Percentiles rank a stretch among this genome's conserved stretches.
Conservation (phyloP, 1,139 yeast species). For the Geotrichum fermentans region DNA sequence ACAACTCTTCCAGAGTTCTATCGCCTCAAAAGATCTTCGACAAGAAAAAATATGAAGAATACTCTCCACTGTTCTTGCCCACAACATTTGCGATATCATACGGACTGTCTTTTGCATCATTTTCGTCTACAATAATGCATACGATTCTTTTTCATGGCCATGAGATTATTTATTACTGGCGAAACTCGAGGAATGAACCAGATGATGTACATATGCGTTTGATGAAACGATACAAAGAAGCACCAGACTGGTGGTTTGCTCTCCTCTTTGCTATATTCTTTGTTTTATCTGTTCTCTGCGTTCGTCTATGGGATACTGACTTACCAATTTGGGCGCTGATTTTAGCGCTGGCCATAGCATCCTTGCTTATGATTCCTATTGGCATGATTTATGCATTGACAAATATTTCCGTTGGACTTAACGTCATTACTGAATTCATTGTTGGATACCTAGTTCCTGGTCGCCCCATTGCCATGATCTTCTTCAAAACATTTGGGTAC, state of each 20-base stretch:
- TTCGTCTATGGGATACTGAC: conserved; percentile 43
- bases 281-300: conserved; percentile 47
- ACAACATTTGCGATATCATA: conserved; percentile 60
- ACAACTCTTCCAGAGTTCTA: conserved; percentile 46
- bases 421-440: conserved; percentile 57
- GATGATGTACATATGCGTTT: conserved; percentile 62
- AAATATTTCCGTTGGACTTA: conserved; percentile 51
- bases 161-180: conserved; percentile 47
- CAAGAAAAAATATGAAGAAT: conserved; percentile 45
- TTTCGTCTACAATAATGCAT: conserved; percentile 55
- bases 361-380: conserved; percentile 53
- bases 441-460: conserved; percentile 64
- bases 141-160: conserved; percentile 52
- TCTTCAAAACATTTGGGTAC: conserved; percentile 57
- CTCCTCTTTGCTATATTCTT: conserved; percentile 47
- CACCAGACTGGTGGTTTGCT: conserved; percentile 65
- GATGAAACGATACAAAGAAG: conserved; percentile 55
- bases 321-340: conserved; percentile 50
- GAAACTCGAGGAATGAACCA: conserved; percentile 41
- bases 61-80: conserved; percentile 60
- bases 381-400: conserved; percentile 54
- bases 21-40: conserved; percentile 44
- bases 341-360: conserved; percentile 49
- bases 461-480: conserved; percentile 55
- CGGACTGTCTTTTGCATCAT: conserved; percentile 60